A percentile compares a stretch with the other conserved stretches of the same genome.
Conservation (phyloP, 108 stramenopile species). For the Cyclotella atomus region DNA sequence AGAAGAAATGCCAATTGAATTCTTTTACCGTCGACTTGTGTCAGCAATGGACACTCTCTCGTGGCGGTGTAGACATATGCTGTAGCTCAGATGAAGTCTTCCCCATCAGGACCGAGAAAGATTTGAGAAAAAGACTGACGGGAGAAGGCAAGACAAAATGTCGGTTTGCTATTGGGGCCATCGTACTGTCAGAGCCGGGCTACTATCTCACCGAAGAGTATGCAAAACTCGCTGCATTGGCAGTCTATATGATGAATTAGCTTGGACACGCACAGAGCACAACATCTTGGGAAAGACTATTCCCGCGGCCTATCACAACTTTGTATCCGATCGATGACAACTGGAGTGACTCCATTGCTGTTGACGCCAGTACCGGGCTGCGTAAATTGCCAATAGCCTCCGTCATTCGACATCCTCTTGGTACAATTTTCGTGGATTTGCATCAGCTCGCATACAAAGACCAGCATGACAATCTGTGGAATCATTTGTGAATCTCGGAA, state of each 20-base stretch:
- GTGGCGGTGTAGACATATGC: not conserved
- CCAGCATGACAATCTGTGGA: not conserved
- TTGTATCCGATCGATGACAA: not conserved
- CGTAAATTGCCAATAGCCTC: not conserved
- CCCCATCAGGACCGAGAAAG: not conserved
- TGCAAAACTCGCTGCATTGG: not conserved
- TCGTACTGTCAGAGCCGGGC: not conserved
- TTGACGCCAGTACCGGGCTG: not conserved
- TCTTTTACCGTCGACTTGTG: not conserved
- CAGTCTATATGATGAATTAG: not conserved
- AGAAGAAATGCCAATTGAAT: no score
- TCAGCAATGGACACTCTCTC: not conserved
- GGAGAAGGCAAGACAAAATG: not conserved
- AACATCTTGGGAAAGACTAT: not conserved
- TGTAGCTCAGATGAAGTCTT: not conserved
- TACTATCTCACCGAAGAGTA: not conserved
- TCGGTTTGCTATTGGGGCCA: not conserved
- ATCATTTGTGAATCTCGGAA: not conserved
- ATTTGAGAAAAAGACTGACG: not conserved
- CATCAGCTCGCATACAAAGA: not conserved
- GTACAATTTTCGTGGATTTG: not conserved
- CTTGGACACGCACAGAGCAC: not conserved
- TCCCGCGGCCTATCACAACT: not conserved
- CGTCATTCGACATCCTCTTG: not conserved
- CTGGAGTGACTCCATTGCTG: not conserved